These are phyloP conservation scores for Mycena alexandri DNA, from an alignment of 768 basidiomycete species.

Conservation along the genomic window DNA sequence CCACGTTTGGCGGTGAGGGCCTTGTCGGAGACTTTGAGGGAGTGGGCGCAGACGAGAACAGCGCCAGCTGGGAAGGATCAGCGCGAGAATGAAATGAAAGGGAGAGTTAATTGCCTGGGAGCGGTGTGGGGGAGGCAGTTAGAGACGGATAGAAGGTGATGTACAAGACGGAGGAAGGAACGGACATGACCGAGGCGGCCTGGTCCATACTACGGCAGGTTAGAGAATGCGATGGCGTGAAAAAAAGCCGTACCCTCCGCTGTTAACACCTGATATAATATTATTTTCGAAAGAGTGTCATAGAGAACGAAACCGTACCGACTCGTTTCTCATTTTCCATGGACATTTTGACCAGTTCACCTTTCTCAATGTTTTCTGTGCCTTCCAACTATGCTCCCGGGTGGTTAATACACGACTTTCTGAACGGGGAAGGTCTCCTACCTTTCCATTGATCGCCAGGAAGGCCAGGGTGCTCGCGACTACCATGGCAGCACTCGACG, in stretches of 20 bases:
- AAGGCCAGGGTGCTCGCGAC: slow-evolving; percentile 89
- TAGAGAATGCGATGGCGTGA: slow-evolving; percentile 10
- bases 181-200: slow-evolving; percentile 87
- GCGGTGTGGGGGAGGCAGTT: slow-evolving; percentile 71
- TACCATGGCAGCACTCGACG: slow-evolving; percentile 92
- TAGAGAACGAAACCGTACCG: slow-evolving; percentile 40
- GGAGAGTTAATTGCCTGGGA: slow-evolving; percentile 51
- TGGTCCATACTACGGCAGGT: slow-evolving; percentile 81
- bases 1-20: slow-evolving; percentile 78
- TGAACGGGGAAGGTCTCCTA: slow-evolving; percentile 38
- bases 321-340: slow-evolving; percentile 90
- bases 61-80: slow-evolving; percentile 47
- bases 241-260: slow-evolving; percentile 72
- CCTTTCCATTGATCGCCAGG: slow-evolving; percentile 81
- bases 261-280: slow-evolving; percentile 66
- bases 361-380: slow-evolving; percentile 63
- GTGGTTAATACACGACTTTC: slow-evolving; percentile 18
- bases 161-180: slow-evolving; percentile 77
- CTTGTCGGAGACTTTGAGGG: slow-evolving; percentile 86
- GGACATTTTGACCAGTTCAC: slow-evolving; percentile 80
- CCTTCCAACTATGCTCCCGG: slow-evolving; percentile 41
- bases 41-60: slow-evolving; percentile 85
- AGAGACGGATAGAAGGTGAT: slow-evolving; percentile 87
- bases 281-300: background rate
- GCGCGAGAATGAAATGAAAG: background rate